Evolutionary conservation across 495 filamentous ascomycete genomes (phyloP).

Genomic region (Penicillium coprophilum): DNA sequence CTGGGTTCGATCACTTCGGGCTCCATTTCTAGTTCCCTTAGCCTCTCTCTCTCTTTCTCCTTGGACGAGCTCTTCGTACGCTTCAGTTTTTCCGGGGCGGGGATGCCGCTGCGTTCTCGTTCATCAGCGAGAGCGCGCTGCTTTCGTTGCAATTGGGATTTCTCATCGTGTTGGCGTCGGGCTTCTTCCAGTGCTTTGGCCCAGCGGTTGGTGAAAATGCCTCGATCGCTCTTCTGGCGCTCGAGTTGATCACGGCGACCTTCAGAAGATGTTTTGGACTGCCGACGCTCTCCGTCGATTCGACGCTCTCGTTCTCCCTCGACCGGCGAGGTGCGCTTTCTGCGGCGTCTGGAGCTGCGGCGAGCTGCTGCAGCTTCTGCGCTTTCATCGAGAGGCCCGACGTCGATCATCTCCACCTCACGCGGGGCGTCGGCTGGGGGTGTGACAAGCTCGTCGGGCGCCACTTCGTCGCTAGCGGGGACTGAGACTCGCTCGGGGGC

Average conservation of each 20-base stretch:
- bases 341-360: slow-evolving; percentile 29
- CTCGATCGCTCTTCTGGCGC: slow-evolving; percentile 40
- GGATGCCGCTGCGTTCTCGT: slow-evolving; percentile 22
- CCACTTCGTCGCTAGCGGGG: slow-evolving; percentile 15
- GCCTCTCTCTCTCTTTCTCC: slow-evolving; percentile 15
- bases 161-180: slow-evolving; percentile 41
- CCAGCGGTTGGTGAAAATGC: slow-evolving; percentile 41
- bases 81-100: slow-evolving; percentile 16
- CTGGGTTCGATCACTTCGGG: slow-evolving; percentile 18
- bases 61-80: slow-evolving; percentile 19
- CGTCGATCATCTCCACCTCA: slow-evolving; percentile 5
- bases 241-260: slow-evolving; percentile 30
- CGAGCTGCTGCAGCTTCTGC: slow-evolving; percentile 17
- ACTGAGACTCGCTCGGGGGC: slow-evolving; percentile 7
- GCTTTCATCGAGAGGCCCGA: slow-evolving; percentile 13
- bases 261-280: slow-evolving; percentile 42
- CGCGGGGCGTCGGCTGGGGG: slow-evolving; percentile 13
- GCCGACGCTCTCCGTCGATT: slow-evolving; percentile 32
- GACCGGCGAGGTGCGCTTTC: slow-evolving; percentile 27
- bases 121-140: slow-evolving; percentile 25
- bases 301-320: slow-evolving; percentile 28
- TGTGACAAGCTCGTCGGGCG: slow-evolving; percentile 9
- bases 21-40: slow-evolving; percentile 22
- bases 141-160: slow-evolving; percentile 19
- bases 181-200: slow-evolving; percentile 42